phyloP scores from a whole-genome alignment of 345 rosid genomes.

The Anastatica hierochuntica region DNA sequence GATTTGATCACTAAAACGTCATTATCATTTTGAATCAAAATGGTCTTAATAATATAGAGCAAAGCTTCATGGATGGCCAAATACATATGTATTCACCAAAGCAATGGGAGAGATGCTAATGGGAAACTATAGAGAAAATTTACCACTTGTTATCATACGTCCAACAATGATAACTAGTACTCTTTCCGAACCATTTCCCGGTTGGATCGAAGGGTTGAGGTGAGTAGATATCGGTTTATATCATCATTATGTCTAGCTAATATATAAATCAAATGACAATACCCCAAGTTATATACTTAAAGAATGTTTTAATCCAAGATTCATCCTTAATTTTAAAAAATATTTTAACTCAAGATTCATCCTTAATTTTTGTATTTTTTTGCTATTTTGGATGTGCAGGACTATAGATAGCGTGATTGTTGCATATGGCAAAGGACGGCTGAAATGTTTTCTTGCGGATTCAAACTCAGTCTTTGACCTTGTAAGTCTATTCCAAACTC shows the following conservation, averaged over 20 bases:
- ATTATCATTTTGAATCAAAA: background rate
- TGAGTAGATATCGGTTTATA: background rate
- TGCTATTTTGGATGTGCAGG: conserved; percentile 30
- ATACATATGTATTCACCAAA: conserved; percentile 74
- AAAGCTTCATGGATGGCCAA: conserved; percentile 70
- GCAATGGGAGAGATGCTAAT: conserved; percentile 82
- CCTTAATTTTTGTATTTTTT: background rate
- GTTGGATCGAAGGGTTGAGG: conserved; percentile 68
- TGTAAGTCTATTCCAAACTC: conserved; percentile 28
- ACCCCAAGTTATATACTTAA: background rate
- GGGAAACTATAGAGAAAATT: conserved; percentile 34
- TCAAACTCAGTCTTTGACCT: conserved; percentile 32
- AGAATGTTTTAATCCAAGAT: no score
- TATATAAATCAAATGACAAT: background rate
- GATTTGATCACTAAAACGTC: background rate
- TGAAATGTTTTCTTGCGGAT: conserved; percentile 35
- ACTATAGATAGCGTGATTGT: conserved; percentile 46
- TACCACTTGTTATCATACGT: conserved; percentile 52
- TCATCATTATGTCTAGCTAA: background rate
- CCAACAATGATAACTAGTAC: conserved; percentile 72
- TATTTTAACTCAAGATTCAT: no score
- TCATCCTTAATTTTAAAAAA: no score
- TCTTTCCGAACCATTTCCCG: conserved; percentile 59
- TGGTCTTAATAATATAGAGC: conserved; percentile 33
- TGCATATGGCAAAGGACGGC: conserved; percentile 43